Percentiles rank a stretch among this genome's conserved stretches.
Conservation (phyloP, 2,329 filamentous ascomycete genomes). For the Cytospora mali region DNA sequence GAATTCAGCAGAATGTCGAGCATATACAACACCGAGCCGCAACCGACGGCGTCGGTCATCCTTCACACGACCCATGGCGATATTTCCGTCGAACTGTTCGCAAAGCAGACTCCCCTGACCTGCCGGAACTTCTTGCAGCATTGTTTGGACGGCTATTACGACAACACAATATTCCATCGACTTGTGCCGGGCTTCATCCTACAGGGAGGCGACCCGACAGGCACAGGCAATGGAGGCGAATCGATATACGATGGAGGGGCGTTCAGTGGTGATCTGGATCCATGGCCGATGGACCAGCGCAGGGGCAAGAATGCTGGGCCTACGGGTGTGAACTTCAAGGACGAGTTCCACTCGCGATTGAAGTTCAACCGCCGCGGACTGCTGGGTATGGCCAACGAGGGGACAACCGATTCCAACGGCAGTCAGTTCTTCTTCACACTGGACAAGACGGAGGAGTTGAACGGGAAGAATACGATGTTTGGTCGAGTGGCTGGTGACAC, state of each 20-base stretch:
- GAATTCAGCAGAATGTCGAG: conserved; percentile 67
- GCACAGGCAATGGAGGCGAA: conserved; percentile 87
- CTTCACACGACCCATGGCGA: conserved; percentile 90
- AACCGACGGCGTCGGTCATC: conserved; percentile 88
- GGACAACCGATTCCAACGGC: conserved; percentile 76
- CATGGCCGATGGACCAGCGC: conserved; percentile 68
- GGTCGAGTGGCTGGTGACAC: conserved; percentile 90
- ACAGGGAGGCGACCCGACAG: conserved; percentile 92
- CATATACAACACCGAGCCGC: conserved; percentile 92
- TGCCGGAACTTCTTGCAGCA: conserved; percentile 96
- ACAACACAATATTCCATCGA: conserved; percentile 90
- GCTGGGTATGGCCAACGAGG: conserved; percentile 94
- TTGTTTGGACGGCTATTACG: conserved; percentile 94
- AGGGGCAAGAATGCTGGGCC: conserved; percentile 62
- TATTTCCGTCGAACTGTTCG: conserved; percentile 89
- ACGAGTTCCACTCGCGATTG: conserved; percentile 89
- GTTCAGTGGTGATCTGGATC: conserved; percentile 71
- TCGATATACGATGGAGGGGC: conserved; percentile 88
- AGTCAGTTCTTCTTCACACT: conserved; percentile 98
- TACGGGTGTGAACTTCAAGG: conserved; percentile 65
- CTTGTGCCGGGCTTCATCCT: conserved; percentile 89
- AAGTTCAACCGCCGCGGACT: conserved; percentile 91
- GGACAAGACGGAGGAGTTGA: conserved; percentile 80
- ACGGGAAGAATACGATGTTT: conserved; percentile 90
- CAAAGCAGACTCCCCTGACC: conserved; percentile 88